Base-by-base conservation (phyloP, 2,329 filamentous ascomycete genomes). In the Bimuria novae-zelandiae region DNA sequence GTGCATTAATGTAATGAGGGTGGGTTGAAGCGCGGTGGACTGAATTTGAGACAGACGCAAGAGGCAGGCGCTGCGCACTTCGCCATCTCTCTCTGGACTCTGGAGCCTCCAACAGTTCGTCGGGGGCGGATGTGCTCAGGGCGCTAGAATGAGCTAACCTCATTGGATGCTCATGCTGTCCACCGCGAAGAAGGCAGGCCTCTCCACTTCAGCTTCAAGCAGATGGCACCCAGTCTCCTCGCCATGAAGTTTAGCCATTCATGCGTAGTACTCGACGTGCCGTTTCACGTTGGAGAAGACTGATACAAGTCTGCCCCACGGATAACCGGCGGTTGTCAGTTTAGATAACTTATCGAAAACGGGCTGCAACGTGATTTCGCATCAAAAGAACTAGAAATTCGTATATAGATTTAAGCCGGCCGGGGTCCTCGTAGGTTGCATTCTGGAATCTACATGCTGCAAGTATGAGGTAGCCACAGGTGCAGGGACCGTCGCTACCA, bases 1-100 rank as follows among this genome's bases (percentile, higher is more conserved):
- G 33, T n/a, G n/a, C 51, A 49, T 54, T 54, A 54, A 48, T 61
- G 59, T 57, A 54, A 54, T 19, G n/a, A 44, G 17, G 11, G 44
- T 17, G 33, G 23, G 22, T 27, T 8, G 16, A 40, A 27, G 47
- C 36, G 52, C 52, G 42, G 35, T 52, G 51, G 52, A 44, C 51
- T 50, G 46, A 50, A 51, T 51, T 54, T 55, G 57, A 61, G 55
- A 60, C 55, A 58, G 32, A 19, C 42, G 49, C 43, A 58, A 47
- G 7, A 29, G 51, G 53, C 44, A 47, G 48, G 54, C 41, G 51
- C 53, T 48, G 48, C 49, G 50, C 50, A 30, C 14, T 37, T 53
- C 46, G 37, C 52, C 55, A 53, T 55, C 49, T 51, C 22, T 17
- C 22, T 32, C 11, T 25, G 16, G 43, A 37, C 47, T 19, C 27